These are phyloP conservation scores for Fusarium xylarioides DNA, from an alignment of 2,329 filamentous ascomycete genomes.

Conservation along the genomic window DNA sequence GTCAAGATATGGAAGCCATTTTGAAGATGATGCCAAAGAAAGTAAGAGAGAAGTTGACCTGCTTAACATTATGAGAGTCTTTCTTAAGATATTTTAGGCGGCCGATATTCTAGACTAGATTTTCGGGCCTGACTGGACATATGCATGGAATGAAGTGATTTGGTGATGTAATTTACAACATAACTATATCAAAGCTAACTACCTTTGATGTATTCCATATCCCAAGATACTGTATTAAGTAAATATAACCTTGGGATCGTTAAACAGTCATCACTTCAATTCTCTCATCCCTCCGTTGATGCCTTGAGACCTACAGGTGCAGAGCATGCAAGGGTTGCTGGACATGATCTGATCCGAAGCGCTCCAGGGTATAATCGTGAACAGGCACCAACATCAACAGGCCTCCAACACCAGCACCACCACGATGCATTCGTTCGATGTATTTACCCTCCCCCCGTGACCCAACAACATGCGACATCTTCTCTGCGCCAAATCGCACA, in stretches of 20 bases:
- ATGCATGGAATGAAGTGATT: too few species aligned
- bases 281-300: too few species aligned
- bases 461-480: not conserved
- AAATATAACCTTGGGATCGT: not conserved
- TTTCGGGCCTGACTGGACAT: too few species aligned
- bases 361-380: not conserved
- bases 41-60: too few species aligned
- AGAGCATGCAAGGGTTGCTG: not conserved
- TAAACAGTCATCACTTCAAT: not conserved
- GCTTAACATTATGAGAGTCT: fast-evolving
- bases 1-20: too few species aligned
- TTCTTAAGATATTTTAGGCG: not conserved
- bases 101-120: too few species aligned
- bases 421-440: not conserved
- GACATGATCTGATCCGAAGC: not conserved
- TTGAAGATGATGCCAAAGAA: too few species aligned
- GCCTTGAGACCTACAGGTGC: fast-evolving
- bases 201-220: fast-evolving
- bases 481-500: not conserved
- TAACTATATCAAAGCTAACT: too few species aligned
- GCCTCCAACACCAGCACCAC: not conserved
- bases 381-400: not conserved
- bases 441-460: not conserved
- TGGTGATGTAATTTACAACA: too few species aligned
- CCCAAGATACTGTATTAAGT: fast-evolving